A percentile compares a stretch with the other conserved stretches of the same genome.
Evolutionary conservation across 1,284 basidiomycete genomes (phyloP).

Genomic region (Chiua sp.): DNA sequence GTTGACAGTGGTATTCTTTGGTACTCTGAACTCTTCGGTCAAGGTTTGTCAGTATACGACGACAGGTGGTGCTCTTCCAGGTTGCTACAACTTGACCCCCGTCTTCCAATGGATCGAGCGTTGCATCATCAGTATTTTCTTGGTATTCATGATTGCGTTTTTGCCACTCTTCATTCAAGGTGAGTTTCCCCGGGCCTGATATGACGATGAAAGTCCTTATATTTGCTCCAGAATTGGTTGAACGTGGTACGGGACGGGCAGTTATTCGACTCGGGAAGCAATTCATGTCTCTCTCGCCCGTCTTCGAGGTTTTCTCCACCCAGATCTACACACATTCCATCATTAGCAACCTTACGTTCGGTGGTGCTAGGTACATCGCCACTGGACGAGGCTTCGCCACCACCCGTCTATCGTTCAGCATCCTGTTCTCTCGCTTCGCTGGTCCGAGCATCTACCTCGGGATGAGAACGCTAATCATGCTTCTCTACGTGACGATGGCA

Average conservation of each 20-base stretch:
- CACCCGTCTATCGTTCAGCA: constrained; percentile 90
- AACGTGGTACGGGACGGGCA: constrained; percentile 90
- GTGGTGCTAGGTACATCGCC: constrained; percentile 97
- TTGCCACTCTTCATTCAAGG: constrained; percentile 94
- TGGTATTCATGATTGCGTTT: constrained; percentile 96
- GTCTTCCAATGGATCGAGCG: constrained; percentile 94
- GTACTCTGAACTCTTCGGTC: constrained; percentile 85
- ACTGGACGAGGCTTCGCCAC: constrained; percentile 99
- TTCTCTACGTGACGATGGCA: constrained; percentile 90
- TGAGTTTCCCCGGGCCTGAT: constrained; percentile 39
- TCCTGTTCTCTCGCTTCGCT: constrained; percentile 94
- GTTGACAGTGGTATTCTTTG: constrained; percentile 84
- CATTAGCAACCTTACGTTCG: constrained; percentile 92
- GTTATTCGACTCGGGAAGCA: constrained; percentile 90
- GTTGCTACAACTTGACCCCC: constrained; percentile 91
- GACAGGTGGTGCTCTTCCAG: constrained; percentile 73
- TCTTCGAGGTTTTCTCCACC: constrained; percentile 96
- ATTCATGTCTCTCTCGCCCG: constrained; percentile 90
- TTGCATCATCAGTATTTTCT: constrained; percentile 95
- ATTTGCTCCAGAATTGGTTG: constrained; percentile 77
- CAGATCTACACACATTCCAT: constrained; percentile 98
- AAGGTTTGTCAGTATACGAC: constrained; percentile 79
- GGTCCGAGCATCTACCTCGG: constrained; percentile 97
- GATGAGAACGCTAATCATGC: constrained; percentile 87
- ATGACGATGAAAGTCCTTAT: constrained; percentile 8